Conservation (phyloP, 164 flowering plant species). For the Houttuynia cordata region DNA sequence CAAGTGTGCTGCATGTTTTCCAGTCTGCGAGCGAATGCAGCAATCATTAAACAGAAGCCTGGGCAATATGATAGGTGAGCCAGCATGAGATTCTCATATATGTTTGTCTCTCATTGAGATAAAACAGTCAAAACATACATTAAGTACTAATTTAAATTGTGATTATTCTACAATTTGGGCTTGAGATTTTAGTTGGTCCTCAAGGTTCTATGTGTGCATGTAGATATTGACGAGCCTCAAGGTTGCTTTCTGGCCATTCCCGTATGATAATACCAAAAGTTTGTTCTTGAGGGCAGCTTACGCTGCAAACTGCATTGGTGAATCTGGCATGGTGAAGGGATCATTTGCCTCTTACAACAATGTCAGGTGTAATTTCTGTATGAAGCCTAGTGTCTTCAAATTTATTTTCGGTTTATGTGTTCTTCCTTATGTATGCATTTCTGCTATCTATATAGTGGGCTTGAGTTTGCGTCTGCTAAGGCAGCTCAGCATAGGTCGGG, state of each 20-base stretch:
- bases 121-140: neutral
- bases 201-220: conserved; percentile 48
- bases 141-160: neutral
- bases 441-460: conserved; percentile 34
- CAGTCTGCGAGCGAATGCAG: no score
- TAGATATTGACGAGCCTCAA: conserved; percentile 66
- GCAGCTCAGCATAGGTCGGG: conserved; percentile 81
- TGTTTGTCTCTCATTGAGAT: no score
- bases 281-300: conserved; percentile 2
- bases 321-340: conserved; percentile 27
- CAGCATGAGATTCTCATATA: no score
- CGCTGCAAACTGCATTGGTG: conserved; percentile 46
- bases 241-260: conserved; percentile 82
- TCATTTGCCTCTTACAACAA: conserved; percentile 11
- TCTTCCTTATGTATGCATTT: neutral
- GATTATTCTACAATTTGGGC: neutral
- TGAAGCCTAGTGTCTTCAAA: neutral
- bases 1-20: no score
- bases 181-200: conserved; percentile 6
- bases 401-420: neutral
- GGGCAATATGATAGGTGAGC: no score
- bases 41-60: no score
- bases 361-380: conserved; percentile 3
- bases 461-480: conserved; percentile 74
- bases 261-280: conserved; percentile 31